Evolutionary conservation across 257 asterid genomes (phyloP).

Genomic region (Jacaranda copaia): DNA sequence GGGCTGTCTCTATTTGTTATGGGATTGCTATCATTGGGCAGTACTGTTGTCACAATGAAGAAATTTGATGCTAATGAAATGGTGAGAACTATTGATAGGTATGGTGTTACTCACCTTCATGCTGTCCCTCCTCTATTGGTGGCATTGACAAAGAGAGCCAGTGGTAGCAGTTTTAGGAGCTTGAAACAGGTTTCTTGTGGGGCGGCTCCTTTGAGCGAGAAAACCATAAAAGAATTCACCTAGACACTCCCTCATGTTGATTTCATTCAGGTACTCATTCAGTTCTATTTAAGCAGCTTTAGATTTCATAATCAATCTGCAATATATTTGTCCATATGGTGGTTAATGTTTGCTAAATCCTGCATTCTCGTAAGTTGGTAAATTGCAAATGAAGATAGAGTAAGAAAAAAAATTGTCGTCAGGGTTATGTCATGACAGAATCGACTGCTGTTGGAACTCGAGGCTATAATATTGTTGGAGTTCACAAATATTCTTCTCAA

Average conservation of each 20-base stretch:
- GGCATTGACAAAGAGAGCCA: slow-evolving; percentile 60
- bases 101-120: slow-evolving; percentile 72
- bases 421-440: slow-evolving; percentile 97
- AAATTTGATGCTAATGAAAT: slow-evolving; percentile 67
- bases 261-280: slow-evolving; percentile 80
- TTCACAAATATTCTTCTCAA: slow-evolving; percentile 58
- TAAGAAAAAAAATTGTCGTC: slow-evolving; percentile 19
- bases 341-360: neutral
- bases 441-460: slow-evolving; percentile 75
- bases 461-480: slow-evolving; percentile 57
- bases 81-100: slow-evolving; percentile 66
- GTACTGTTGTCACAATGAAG: slow-evolving; percentile 65
- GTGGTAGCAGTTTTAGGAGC: slow-evolving; percentile 49
- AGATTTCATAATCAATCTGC: neutral
- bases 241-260: slow-evolving; percentile 71
- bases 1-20: slow-evolving; percentile 71
- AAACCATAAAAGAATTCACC: slow-evolving; percentile 56
- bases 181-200: slow-evolving; percentile 84
- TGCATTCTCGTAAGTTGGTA: slow-evolving; percentile 5
- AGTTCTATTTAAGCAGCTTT: neutral
- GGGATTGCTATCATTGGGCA: slow-evolving; percentile 79
- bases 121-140: slow-evolving; percentile 69
- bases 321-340: neutral
- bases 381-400: neutral
- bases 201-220: slow-evolving; percentile 66